Conservation (phyloP, 2,329 filamentous ascomycete species). For the Phaeosphaeriaceae sp. region DNA sequence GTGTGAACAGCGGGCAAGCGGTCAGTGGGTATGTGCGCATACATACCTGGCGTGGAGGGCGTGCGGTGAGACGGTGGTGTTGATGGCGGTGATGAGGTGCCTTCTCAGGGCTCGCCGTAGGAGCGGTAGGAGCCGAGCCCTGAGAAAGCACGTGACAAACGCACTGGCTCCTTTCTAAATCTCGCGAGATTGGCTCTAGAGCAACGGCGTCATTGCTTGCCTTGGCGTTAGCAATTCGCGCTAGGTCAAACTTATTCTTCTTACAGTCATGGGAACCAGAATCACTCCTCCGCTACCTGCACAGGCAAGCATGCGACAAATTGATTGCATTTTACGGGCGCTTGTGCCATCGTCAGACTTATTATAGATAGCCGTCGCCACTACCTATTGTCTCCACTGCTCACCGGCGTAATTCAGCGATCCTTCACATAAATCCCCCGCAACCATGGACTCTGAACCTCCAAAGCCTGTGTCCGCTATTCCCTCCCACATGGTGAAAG, state of each 20-base stretch:
- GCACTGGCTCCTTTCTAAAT: neutral
- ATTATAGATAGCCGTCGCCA: constrained; percentile 6
- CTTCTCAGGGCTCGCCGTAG: too few relatives aligned
- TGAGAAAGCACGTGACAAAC: constrained; percentile 15
- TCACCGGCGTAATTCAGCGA: neutral
- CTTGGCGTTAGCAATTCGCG: constrained; percentile 4
- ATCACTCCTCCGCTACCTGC: constrained; percentile 9
- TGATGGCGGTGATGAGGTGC: constrained; percentile 14
- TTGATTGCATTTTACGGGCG: constrained; percentile 17
- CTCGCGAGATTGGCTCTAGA: neutral
- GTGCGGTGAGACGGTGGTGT: constrained; percentile 4
- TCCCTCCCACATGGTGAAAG: constrained; percentile 66
- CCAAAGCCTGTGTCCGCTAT: constrained; percentile 61
- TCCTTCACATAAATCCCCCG: constrained; percentile 13
- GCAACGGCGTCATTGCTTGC: constrained; percentile 13
- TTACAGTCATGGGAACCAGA: constrained; percentile 24
- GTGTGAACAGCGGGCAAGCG: constrained; percentile 12
- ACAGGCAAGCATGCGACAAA: constrained; percentile 25
- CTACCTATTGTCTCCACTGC: constrained; percentile 1
- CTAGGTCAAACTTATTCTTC: constrained; percentile 29
- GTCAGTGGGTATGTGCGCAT: neutral
- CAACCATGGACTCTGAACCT: constrained; percentile 53
- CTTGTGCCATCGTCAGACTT: constrained; percentile 15
- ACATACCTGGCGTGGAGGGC: constrained; percentile 13
- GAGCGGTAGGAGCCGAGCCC: too few relatives aligned